Evolutionary conservation across 495 filamentous ascomycete genomes (phyloP).

Genomic region (Lasiosphaeriaceae sp.): DNA sequence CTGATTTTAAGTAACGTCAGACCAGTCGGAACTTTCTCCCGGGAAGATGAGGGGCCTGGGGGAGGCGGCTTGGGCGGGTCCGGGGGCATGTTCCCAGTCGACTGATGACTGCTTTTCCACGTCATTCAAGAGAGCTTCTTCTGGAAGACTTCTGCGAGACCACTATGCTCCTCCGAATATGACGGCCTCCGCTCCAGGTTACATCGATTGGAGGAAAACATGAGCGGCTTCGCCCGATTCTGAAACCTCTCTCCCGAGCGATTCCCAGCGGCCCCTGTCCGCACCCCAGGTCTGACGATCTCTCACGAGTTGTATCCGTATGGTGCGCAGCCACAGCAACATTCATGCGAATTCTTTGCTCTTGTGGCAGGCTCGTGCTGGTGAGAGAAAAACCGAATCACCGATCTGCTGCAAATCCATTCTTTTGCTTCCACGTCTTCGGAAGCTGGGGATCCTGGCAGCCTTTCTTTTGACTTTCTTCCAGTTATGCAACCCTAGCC

Average conservation of each 20-base stretch:
- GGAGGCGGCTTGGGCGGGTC: too few relatives aligned
- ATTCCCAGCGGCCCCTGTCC: not conserved
- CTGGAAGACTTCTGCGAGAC: not conserved
- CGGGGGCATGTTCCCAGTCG: too few relatives aligned
- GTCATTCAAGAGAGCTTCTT: not conserved
- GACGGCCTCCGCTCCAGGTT: not conserved
- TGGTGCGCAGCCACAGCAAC: not conserved
- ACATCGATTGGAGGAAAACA: not conserved
- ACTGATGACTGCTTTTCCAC: not conserved
- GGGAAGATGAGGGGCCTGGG: too few relatives aligned
- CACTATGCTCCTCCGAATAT: not conserved
- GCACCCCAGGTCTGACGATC: not conserved
- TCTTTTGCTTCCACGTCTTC: not conserved
- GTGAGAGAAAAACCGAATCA: not conserved
- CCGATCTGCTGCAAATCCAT: not conserved
- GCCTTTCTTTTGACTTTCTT: too few relatives aligned
- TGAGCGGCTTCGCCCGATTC: not conserved
- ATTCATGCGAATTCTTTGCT: not conserved
- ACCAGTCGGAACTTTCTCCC: too few relatives aligned
- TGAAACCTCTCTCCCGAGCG: not conserved
- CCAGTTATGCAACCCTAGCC: too few relatives aligned
- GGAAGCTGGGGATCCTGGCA: too few relatives aligned
- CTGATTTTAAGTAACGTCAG: too few relatives aligned
- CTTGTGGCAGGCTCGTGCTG: not conserved
- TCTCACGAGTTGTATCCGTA: not conserved